phyloP scores from a whole-genome alignment of 305 asterid species.

The Ilex paraguariensis region DNA sequence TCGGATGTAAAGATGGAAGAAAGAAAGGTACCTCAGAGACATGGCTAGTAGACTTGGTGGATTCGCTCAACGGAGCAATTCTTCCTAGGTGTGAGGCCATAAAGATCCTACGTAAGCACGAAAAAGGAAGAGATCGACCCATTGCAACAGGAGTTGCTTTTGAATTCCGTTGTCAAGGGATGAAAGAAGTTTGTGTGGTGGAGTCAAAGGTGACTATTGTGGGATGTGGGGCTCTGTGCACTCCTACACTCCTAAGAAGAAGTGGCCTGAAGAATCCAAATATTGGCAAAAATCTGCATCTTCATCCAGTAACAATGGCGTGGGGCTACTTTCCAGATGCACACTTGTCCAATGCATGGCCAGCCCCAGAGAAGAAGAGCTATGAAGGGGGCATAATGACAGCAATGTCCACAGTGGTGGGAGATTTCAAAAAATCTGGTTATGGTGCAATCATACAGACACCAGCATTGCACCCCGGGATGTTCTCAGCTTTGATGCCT shows the following conservation, averaged over 20 bases:
- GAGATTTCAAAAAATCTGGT: constrained; percentile 36
- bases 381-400: constrained; percentile 67
- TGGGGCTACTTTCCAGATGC: constrained; percentile 37
- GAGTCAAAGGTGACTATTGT: constrained; percentile 49
- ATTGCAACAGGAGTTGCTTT: constrained; percentile 49
- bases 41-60: constrained; percentile 64
- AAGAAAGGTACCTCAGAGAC: constrained; percentile 63
- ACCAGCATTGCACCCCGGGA: constrained; percentile 73
- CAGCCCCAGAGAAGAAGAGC: constrained; percentile 39
- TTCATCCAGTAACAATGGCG: constrained; percentile 58
- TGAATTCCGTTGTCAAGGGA: constrained; percentile 27
- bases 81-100: constrained; percentile 53
- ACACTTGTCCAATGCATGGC: constrained; percentile 31
- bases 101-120: constrained; percentile 28
- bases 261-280: constrained; percentile 64
- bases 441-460: constrained; percentile 63
- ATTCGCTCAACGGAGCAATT: constrained; percentile 55
- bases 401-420: constrained; percentile 51
- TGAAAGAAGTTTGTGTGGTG: constrained; percentile 30
- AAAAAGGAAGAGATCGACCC: constrained; percentile 1
- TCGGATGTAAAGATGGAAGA: constrained; percentile 66
- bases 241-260: constrained; percentile 45
- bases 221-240: constrained; percentile 67
- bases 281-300: constrained; percentile 55
- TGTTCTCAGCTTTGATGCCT: constrained; percentile 53